These are phyloP conservation scores for Plasmodium sp. DNA, from an alignment of 169 alveolate species.

Conservation along the genomic window DNA sequence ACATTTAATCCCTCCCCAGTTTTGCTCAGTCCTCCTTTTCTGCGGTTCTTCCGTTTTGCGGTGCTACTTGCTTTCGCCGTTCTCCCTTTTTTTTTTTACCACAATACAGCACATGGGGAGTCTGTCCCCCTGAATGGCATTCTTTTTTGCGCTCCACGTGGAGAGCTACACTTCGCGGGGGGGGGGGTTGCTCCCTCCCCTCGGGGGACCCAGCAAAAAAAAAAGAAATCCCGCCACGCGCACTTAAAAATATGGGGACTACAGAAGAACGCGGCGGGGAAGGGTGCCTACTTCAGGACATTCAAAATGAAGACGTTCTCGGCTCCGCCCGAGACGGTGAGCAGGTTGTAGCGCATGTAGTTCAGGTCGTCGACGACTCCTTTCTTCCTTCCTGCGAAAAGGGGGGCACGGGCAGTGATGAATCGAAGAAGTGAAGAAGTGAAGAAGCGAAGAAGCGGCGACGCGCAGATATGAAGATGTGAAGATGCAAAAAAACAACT, in stretches of 20 bases:
- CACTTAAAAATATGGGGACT: neutral
- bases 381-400: conserved; percentile 36
- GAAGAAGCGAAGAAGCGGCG: no score
- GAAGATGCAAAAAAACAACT: no score
- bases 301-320: conserved; percentile 58
- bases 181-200: no score
- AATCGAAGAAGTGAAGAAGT: neutral
- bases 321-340: conserved; percentile 64
- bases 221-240: neutral
- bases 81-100: neutral
- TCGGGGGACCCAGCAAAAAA: neutral
- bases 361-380: conserved; percentile 41
- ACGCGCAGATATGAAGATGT: no score
- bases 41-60: neutral
- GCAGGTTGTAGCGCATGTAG: conserved; percentile 33
- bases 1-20: neutral
- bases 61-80: no score
- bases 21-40: no score
- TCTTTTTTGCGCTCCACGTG: neutral
- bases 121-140: neutral
- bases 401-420: neutral
- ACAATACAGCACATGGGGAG: neutral
- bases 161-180: neutral
- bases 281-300: conserved; percentile 16
- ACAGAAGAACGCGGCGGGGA: neutral